A percentile compares a stretch with the other conserved stretches of the same genome.
These are phyloP conservation scores for Phytophthora megakarya DNA, from an alignment of 352 stramenopile species.

Conservation along the genomic window DNA sequence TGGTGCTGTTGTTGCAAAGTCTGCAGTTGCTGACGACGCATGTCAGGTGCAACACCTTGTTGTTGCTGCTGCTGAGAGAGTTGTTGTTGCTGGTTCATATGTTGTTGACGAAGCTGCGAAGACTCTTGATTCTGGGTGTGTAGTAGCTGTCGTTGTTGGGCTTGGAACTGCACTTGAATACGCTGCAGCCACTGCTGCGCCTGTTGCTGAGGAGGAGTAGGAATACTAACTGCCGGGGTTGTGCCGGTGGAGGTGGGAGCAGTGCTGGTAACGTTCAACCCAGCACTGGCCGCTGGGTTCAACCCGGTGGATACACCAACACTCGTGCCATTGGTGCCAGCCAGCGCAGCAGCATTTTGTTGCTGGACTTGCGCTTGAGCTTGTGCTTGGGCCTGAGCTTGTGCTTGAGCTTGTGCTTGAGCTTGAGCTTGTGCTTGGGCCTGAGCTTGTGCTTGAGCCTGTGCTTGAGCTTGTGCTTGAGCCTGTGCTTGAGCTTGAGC, in stretches of 20 bases:
- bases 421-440: conserved; percentile 35
- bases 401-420: conserved; percentile 22
- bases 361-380: conserved; percentile 29
- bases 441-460: conserved; percentile 35
- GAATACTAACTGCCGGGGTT: conserved; percentile 33
- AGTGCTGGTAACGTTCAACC: conserved; percentile 34
- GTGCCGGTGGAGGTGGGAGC: conserved; percentile 27
- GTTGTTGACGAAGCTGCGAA: conserved; percentile 74
- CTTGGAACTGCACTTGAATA: conserved; percentile 83
- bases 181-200: conserved; percentile 83
- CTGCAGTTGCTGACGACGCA: conserved; percentile 70
- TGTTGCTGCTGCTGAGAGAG: conserved; percentile 74
- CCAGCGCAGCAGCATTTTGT: conserved; percentile 29
- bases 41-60: conserved; percentile 59
- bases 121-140: conserved; percentile 82
- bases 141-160: conserved; percentile 72
- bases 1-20: conserved; percentile 81
- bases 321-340: conserved; percentile 21
- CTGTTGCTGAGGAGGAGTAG: conserved; percentile 62
- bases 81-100: conserved; percentile 79
- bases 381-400: conserved; percentile 33
- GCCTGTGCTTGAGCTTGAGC: conserved; percentile 41
- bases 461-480: conserved; percentile 41
- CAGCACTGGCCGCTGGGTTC: conserved; percentile 37
- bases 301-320: conserved; percentile 30